Evolutionary conservation across 371 early-diverging fungal genomes (phyloP), one percentile per base, ranked within the genome.

Genomic region (Mortierella sp.): DNA sequence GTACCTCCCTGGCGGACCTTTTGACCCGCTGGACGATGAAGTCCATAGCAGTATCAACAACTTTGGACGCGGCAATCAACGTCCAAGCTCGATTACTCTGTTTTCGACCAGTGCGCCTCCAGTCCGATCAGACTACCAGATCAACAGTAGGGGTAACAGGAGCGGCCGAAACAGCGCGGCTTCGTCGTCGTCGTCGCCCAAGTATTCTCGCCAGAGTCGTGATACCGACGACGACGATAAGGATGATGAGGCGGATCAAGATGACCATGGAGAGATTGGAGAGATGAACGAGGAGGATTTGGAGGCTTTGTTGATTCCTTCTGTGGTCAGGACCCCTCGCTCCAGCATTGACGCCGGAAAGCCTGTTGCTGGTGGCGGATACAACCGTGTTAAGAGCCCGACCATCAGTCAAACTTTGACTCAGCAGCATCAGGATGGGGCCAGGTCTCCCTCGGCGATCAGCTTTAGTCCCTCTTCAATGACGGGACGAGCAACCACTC

Each of bases 61-160:
- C 34, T 82, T 64, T 34, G 76, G 74, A 28, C 79, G 77, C 5
- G 71, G 80, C 24, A 70, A 76, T 48, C 70, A 75, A 67, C 53
- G 84, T 74, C 80, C 77, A 5, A 80, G 72, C 50, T 74, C 81
- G 1, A 80, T 77, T 16, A 77, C 34, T 28, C 57, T 80, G 8
- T 80, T 84, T 51, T 84, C 84, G 26, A 78, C 84, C 21, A 84
- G 84, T 57, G 84, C 84, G n/a, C 84, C 84, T 0, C 75, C 81
- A 1, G 70, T 80, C 31, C 80, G 70, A 31, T 51, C 53, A 3
- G 73, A 72, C 21, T 77, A 72, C 64, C 19, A 57, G 14, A 19
- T 37, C 19, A n/a, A 28, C 57, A 70, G 21, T 28, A 70, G 21
- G 28, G 71, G 44, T 8, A 69, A 34, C 26, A 48, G 76, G 19